Evolutionary conservation across 495 filamentous ascomycete species (phyloP), one percentile per base, ranked within the genome.

Genomic region (Extremus antarcticus): DNA sequence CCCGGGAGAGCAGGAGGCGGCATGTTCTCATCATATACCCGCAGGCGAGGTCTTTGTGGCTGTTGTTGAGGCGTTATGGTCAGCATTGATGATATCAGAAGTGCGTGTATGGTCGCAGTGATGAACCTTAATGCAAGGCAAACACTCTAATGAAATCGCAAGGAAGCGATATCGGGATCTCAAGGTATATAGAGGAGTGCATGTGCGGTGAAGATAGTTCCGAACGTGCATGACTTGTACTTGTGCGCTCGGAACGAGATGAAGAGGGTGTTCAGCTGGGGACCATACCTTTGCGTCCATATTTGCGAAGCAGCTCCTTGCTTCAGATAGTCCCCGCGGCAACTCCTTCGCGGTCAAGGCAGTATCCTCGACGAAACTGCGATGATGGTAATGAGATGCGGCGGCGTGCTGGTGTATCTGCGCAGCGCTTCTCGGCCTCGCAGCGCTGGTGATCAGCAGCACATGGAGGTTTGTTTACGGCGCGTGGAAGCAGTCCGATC

Each of bases 11-110:
- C 53, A 46, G 78, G 68, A 19, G 80, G 74, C 21, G 74, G 74
- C 67, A 91, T 90, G 70, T 97, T 92, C 73, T 89, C 87, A 61
- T 82, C 76, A 61, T 76, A 75, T 56, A 80, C 74, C 65, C 79
- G 79, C 63, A 84, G 67, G 57, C 81, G 81, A 47, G 77, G 80
- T 66, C 90, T 80, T 66, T 86, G 85, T 51, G 90, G 88, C 88
- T 94, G 67, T 49, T 94, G 68, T 47, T 58, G 3, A 25, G 40
- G 25, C 8, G 17, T 23, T 9, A 50, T 15, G 13, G 49, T 45
- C 41, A 45, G 41, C 41, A 45, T 35, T 35, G 7, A 13, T 35
- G 29, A n/a, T n/a, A n/a, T 35, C 29, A 35, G 29, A 35, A 13
- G 29, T 35, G n/a, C n/a, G n/a, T n/a, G n/a, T n/a, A n/a, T n/a